Evolutionary conservation across 2,329 filamentous ascomycete species (phyloP).

Genomic region (Fusarium sp.): DNA sequence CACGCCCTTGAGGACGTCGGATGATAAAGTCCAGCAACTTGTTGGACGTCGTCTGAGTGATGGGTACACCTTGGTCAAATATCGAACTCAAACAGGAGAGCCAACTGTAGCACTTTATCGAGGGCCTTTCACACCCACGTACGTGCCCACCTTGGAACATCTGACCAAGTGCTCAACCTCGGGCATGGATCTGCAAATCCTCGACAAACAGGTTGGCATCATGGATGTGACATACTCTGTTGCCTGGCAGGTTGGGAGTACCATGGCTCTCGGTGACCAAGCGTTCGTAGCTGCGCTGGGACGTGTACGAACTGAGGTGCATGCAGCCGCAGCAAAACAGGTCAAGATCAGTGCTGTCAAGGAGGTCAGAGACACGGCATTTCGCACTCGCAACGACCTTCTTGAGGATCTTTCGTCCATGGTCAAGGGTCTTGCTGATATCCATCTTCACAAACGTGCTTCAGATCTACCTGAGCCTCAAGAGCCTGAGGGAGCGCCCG

Average conservation of each 20-base stretch:
- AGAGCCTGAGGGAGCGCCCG: no score
- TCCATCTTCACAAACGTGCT: no score
- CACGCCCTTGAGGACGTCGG: neutral
- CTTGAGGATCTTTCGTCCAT: no score
- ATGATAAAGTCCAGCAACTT: no score
- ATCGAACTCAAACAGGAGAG: slow-evolving; percentile 7
- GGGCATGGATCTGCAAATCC: slow-evolving; percentile 52
- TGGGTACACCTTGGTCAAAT: slow-evolving; percentile 52
- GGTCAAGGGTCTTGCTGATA: no score
- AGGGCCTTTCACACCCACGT: slow-evolving; percentile 5
- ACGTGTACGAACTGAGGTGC: slow-evolving; percentile 1
- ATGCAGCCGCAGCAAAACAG: no score
- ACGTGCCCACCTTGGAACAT: neutral
- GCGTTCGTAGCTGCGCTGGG: slow-evolving; percentile 48
- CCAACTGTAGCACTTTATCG: slow-evolving; percentile 2
- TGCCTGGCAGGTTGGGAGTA: slow-evolving; percentile 57
- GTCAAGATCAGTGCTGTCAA: slow-evolving; percentile 6
- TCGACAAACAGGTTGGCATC: slow-evolving; percentile 53
- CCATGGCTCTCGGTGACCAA: slow-evolving; percentile 52
- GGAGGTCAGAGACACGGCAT: neutral
- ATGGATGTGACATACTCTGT: slow-evolving; percentile 58
- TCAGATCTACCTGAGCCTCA: no score
- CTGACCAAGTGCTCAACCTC: slow-evolving; percentile 47
- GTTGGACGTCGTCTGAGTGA: slow-evolving; percentile 44
- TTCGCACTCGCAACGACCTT: no score